A percentile compares a stretch with the other conserved stretches of the same genome.
Conservation (phyloP, 106 monocot species). For the Apostasia ramifera region DNA sequence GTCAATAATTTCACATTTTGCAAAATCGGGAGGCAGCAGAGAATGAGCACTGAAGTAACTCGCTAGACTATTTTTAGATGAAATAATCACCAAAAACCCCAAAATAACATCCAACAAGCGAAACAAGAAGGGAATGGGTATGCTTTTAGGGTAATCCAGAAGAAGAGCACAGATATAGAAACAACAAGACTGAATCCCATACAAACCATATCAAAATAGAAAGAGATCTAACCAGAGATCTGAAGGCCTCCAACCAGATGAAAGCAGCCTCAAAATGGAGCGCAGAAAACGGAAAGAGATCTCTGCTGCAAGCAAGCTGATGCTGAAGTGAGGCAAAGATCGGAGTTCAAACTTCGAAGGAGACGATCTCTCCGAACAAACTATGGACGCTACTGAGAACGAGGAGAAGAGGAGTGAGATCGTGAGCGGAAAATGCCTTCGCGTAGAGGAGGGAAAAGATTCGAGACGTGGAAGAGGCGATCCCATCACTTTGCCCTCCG, state of each 20-base stretch:
- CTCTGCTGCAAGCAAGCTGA: neutral
- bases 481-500: neutral
- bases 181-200: neutral
- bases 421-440: too few species aligned
- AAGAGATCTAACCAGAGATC: neutral
- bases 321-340: neutral
- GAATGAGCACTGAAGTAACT: too few species aligned
- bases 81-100: too few species aligned
- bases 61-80: too few species aligned
- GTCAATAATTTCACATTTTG: too few species aligned
- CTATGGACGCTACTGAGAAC: neutral
- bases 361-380: neutral
- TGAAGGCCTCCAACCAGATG: neutral
- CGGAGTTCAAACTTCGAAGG: slow-evolving; percentile 3
- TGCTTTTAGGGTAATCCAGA: neutral
- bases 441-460: neutral
- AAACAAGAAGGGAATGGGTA: neutral
- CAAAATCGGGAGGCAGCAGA: too few species aligned
- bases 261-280: neutral
- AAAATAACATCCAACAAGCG: neutral
- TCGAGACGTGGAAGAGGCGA: slow-evolving; percentile 4
- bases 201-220: neutral
- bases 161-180: neutral
- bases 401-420: neutral
- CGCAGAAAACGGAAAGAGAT: neutral